These are phyloP conservation scores for Candida boleticola DNA, from an alignment of 805 yeast species.

Conservation along the genomic window DNA sequence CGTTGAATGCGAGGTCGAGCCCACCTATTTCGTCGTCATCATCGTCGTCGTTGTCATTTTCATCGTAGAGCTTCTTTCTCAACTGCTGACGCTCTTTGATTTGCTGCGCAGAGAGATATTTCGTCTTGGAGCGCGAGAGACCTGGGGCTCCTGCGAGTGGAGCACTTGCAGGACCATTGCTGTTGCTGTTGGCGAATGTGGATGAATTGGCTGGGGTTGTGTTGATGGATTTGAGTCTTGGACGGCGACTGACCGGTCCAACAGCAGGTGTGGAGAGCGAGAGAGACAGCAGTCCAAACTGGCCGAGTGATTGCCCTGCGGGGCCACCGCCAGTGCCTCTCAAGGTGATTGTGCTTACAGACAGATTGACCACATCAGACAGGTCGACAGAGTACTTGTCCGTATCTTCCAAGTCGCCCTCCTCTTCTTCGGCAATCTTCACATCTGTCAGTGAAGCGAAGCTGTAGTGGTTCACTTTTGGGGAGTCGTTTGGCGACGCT, in stretches of 20 bases:
- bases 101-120: conserved; percentile 32
- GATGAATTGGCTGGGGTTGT: background rate
- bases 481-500: conserved; percentile 15
- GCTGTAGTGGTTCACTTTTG: conserved; percentile 11
- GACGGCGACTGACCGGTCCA: background rate
- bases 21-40: conserved; percentile 25
- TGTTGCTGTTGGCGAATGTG: background rate
- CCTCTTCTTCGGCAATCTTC: conserved; percentile 7
- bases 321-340: background rate
- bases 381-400: conserved; percentile 5
- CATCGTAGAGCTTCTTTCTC: conserved; percentile 40
- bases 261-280: background rate
- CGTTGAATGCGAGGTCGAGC: conserved; percentile 42
- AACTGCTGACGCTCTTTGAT: conserved; percentile 36
- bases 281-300: background rate
- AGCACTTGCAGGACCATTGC: conserved; percentile 6
- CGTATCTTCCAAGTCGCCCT: conserved; percentile 9
- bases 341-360: background rate
- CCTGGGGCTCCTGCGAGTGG: conserved; percentile 16
- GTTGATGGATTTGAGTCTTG: background rate
- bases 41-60: conserved; percentile 40
- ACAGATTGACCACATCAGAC: background rate
- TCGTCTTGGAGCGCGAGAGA: conserved; percentile 33
- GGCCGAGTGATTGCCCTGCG: background rate
- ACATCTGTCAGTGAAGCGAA: conserved; percentile 7